Base-by-base conservation (phyloP, 1,139 yeast genomes). In the Yamadazyma trypodendri region DNA sequence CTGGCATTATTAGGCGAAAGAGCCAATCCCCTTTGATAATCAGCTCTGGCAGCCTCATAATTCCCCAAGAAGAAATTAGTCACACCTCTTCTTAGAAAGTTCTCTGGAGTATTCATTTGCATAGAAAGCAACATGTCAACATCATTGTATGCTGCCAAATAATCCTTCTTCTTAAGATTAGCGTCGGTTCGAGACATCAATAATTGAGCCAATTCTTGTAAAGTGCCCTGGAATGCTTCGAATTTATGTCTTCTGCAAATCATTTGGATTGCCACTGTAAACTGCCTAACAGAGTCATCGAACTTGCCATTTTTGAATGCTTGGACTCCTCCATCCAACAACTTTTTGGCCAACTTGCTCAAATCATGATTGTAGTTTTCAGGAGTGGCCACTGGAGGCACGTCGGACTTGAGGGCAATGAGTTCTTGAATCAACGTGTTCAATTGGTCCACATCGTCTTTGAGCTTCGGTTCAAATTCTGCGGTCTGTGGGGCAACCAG, bases 161-260 rank as follows among this genome's bases (percentile, higher is more conserved):
- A 85, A 41, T 79, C 68, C 37, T 78, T 73, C 40, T 75, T 68
- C 51, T 83, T 75, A 56, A 89, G 69, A 52, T 83, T 77, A 0
- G 95, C 86, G 54, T 90, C 97, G 16, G 95, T 81, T 47, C 97
- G 75, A 39, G 88, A 84, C 68, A 81, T 83, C 41, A 90, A 63
- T 54, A 88, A 75, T 52, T 78, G 71, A 34, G 82, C 74, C 39
- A 86, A 64, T 57, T 92, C 97, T 52, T 84, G 90, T 39, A 89
- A 63, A 27, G 90, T 84, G 30, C 82, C 75, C 48, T 79, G 89
- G 52, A 89, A 85, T 9, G 90, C 72, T 58, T 92, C 98, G 75
- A 90, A 89, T 52, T 86, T 82, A 24, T 89, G 81, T 58, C 97
- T 77, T 49, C 86, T 80, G 44, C 77, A 65, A 14, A 90, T 84